Conservation (phyloP, 495 filamentous ascomycete species). For the Podospora appendiculata region DNA sequence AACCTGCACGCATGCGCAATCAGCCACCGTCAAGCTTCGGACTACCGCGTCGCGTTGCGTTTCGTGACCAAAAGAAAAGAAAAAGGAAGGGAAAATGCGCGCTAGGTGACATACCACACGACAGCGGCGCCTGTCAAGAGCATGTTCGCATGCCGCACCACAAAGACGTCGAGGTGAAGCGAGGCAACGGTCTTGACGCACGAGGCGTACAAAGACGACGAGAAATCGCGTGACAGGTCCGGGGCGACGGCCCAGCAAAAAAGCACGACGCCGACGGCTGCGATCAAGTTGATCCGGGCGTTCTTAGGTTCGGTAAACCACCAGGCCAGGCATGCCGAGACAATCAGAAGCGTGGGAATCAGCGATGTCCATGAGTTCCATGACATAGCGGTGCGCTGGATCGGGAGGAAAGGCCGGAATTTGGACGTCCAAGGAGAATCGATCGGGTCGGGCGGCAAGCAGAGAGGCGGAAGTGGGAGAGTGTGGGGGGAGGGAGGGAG, state of each 20-base stretch:
- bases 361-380: conserved; percentile 42
- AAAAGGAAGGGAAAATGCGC: no score
- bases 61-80: not conserved
- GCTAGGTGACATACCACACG: conserved; percentile 28
- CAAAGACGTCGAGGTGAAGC: conserved; percentile 30
- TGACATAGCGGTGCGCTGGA: conserved; percentile 36
- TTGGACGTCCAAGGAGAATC: not conserved
- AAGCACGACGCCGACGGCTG: conserved; percentile 36
- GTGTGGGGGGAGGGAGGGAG: not conserved
- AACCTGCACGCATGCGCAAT: conserved; percentile 47
- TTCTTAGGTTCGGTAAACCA: conserved; percentile 42
- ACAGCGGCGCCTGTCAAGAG: conserved; percentile 35
- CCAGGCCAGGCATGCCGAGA: conserved; percentile 41
- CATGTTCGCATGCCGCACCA: conserved; percentile 37
- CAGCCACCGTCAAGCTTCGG: not conserved
- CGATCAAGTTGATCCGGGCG: conserved; percentile 36
- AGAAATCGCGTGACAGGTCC: conserved; percentile 31
- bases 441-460: not conserved
- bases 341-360: conserved; percentile 41
- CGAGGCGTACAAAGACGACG: conserved; percentile 28
- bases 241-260: conserved; percentile 40
- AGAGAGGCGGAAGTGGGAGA: not conserved
- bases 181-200: conserved; percentile 22
- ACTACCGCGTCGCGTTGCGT: not conserved
- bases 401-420: conserved; percentile 1